Percentiles rank a stretch among this genome's conserved stretches.
These are phyloP conservation scores for Apiospora sp. DNA, from an alignment of 2,329 filamentous ascomycete genomes.

Conservation along the genomic window DNA sequence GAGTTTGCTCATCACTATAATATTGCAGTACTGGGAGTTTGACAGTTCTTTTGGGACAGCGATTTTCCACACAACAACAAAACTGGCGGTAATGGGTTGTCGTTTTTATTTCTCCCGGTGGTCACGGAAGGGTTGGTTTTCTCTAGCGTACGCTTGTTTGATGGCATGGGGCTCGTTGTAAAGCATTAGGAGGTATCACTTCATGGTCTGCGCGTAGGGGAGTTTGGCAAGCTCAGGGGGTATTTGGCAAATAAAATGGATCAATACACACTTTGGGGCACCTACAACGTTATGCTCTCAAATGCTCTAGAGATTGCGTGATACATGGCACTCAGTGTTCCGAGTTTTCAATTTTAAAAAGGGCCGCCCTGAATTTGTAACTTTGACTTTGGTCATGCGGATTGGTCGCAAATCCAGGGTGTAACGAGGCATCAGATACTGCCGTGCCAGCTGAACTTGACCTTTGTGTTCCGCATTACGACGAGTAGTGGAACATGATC, in stretches of 20 bases:
- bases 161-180: constrained; percentile 12
- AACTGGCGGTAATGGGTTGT: constrained; percentile 23
- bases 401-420: background rate
- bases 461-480: background rate
- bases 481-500: background rate
- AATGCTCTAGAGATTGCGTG: background rate
- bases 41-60: background rate
- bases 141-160: constrained; percentile 6
- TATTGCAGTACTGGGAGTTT: constrained; percentile 21
- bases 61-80: constrained; percentile 31
- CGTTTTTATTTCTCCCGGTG: background rate
- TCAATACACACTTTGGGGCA: constrained; percentile 16
- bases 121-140: constrained; percentile 15
- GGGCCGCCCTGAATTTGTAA: background rate
- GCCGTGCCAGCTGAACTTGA: background rate
- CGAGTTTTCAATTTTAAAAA: background rate
- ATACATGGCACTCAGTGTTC: background rate
- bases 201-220: constrained; percentile 11
- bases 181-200: constrained; percentile 18
- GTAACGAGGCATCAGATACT: background rate
- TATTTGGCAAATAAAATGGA: constrained; percentile 2
- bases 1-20: constrained; percentile 17
- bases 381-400: background rate
- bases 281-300: background rate
- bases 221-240: constrained; percentile 13